Evolutionary conservation across 2,329 filamentous ascomycete genomes (phyloP), one percentile per base, ranked within the genome.

Genomic region (Leptographium flavum): DNA sequence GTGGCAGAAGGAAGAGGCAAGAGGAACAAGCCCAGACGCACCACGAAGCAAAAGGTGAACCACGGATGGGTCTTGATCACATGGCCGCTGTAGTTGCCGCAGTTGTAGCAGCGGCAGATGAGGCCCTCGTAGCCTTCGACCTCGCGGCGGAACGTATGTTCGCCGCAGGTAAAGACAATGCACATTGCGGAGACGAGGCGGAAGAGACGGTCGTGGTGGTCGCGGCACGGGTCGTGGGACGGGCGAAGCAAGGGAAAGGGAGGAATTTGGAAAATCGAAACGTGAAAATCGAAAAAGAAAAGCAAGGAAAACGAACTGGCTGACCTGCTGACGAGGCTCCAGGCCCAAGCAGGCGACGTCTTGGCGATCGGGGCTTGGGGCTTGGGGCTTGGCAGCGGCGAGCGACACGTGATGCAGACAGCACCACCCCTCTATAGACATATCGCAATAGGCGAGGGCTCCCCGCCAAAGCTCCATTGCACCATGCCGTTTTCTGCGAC

Each of bases 21-120:
- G n/a, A 48, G 33, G 9, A 19, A 27, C 15, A 32, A 6, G 4
- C 9, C 9, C 36, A 41, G 10, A 65, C 72, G 56, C 62, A 79
- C 76, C 44, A 87, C 63, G 62, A 83, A 87, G 68, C 83, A 87
- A 56, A 87, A 79, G 5, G 83, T 87, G 57, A 87, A 87, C 79
- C 81, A 87, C 36, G 77, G 76, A 48, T 79, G 70, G 47, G 69
- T 71, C 60, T 80, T 80, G 56, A 77, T 67, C 47, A 80, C 76
- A 49, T 65, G 67, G 14, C 67, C 77, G 3, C 70, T 67, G 61
- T 73, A 76, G 65, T 81, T 81, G 43, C 77, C 76, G 60, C 77
- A 81, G 60, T 81, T 78, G 59, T 77, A 71, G 55, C 77, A 81
- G 54, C 77, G 76, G 56, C 73, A 79, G 43, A 73, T 60, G 49